phyloP scores from a whole-genome alignment of 345 rosid species.

The Brassica cretica region DNA sequence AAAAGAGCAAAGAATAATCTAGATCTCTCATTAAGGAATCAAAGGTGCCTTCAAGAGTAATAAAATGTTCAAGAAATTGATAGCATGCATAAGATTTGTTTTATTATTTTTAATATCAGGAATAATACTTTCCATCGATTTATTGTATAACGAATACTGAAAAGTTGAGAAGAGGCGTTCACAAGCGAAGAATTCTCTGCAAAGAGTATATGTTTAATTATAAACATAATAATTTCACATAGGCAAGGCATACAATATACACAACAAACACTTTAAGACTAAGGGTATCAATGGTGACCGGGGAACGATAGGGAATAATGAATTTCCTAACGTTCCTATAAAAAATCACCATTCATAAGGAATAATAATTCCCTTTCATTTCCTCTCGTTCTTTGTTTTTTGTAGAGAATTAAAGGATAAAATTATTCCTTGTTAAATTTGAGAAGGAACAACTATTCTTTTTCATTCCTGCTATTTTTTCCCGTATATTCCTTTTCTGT shows the following conservation, averaged over 20 bases:
- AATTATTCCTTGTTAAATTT: no score
- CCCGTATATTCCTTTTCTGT: no score
- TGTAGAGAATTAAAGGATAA: no score
- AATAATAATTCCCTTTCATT: no score
- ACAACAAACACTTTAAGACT: not conserved
- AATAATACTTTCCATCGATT: not conserved
- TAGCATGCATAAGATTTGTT: not conserved
- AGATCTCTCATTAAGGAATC: conserved; percentile 30
- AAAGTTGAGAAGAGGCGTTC: conserved; percentile 23
- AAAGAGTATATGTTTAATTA: not conserved
- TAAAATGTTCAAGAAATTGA: not conserved
- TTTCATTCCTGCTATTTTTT: no score
- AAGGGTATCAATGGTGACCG: no score
- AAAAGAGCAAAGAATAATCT: conserved; percentile 26
- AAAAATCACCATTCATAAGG: no score
- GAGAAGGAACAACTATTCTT: no score
- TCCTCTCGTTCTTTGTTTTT: no score
- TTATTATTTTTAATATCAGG: not conserved
- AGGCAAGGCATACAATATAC: not conserved
- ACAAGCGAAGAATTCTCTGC: conserved; percentile 33
- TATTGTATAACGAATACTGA: not conserved
- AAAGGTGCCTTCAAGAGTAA: conserved; percentile 37
- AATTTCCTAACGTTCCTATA: no score
- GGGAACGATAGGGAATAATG: no score
- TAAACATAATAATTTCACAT: not conserved